Evolutionary conservation across 2,329 filamentous ascomycete genomes (phyloP).

Genomic region (Xylaria sp.): DNA sequence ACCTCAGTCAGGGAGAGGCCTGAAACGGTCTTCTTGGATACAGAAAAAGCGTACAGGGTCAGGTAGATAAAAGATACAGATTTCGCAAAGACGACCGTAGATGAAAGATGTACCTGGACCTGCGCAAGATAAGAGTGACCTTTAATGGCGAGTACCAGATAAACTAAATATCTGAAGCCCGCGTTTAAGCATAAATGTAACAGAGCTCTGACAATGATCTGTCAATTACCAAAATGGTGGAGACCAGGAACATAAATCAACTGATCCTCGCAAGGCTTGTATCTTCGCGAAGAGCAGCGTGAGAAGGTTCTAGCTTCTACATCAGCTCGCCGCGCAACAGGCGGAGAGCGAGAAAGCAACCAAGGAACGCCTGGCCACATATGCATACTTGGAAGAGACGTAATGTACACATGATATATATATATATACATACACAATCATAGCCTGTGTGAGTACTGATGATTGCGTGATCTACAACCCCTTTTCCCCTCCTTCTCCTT

Average conservation of each 20-base stretch:
- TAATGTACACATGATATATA: constrained; percentile 16
- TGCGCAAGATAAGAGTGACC: neutral
- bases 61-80: neutral
- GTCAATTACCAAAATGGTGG: too few species aligned
- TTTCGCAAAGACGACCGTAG: neutral
- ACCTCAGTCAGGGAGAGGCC: neutral
- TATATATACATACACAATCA: neutral
- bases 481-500: neutral
- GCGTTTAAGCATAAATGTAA: neutral
- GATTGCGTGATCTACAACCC: neutral
- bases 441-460: neutral
- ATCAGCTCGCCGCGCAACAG: constrained; percentile 22
- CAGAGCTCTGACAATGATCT: neutral
- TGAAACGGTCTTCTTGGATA: neutral
- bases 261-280: neutral
- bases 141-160: neutral
- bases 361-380: constrained; percentile 33
- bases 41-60: neutral
- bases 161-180: neutral
- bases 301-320: constrained; percentile 22
- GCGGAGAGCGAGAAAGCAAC: constrained; percentile 13
- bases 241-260: neutral
- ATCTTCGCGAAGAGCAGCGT: constrained; percentile 15
- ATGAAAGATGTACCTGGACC: neutral
- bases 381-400: constrained; percentile 24